These are phyloP conservation scores for Sporisorium graminicola DNA, from an alignment of 1,284 basidiomycete genomes.

Conservation along the genomic window DNA sequence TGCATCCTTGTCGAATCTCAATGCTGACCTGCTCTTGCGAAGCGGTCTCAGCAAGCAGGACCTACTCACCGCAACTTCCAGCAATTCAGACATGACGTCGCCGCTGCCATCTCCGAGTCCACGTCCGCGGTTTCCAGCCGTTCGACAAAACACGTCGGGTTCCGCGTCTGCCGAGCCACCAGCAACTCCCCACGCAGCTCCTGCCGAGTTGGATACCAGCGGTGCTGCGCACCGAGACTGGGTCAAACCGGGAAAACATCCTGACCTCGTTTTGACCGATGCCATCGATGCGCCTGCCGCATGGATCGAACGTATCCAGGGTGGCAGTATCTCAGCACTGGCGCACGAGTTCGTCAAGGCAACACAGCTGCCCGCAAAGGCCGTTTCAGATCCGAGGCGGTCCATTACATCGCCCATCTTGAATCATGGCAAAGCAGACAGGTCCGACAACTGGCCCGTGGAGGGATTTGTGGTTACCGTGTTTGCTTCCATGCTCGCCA, in stretches of 20 bases:
- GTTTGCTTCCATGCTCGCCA: constrained; percentile 12
- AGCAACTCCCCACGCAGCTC: constrained; percentile 6
- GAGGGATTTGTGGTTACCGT: constrained; percentile 27
- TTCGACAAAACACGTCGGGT: constrained; percentile 22
- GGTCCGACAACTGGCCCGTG: constrained; percentile 1
- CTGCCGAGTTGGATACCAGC: not conserved
- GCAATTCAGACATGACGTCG: constrained; percentile 35
- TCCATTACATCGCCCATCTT: constrained; percentile 20
- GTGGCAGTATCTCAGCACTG: constrained; percentile 55
- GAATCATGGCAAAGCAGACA: not conserved
- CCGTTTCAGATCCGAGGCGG: not conserved
- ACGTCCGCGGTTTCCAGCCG: constrained; percentile 26
- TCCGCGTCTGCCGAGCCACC: constrained; percentile 2
- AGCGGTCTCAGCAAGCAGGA: constrained; percentile 59
- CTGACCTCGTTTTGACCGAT: constrained; percentile 51
- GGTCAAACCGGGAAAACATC: constrained; percentile 51
- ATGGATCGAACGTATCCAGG: constrained; percentile 59
- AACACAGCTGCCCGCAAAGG: constrained; percentile 45
- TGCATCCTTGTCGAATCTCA: constrained; percentile 24
- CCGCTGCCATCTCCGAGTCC: constrained; percentile 30
- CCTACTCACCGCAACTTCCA: constrained; percentile 57
- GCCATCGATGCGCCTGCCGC: constrained; percentile 31
- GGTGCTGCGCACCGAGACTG: constrained; percentile 33
- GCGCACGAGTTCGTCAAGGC: constrained; percentile 66
- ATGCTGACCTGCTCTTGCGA: constrained; percentile 43